These are phyloP conservation scores for Colletotrichum sp. DNA, from an alignment of 2,329 filamentous ascomycete genomes.

Conservation along the genomic window DNA sequence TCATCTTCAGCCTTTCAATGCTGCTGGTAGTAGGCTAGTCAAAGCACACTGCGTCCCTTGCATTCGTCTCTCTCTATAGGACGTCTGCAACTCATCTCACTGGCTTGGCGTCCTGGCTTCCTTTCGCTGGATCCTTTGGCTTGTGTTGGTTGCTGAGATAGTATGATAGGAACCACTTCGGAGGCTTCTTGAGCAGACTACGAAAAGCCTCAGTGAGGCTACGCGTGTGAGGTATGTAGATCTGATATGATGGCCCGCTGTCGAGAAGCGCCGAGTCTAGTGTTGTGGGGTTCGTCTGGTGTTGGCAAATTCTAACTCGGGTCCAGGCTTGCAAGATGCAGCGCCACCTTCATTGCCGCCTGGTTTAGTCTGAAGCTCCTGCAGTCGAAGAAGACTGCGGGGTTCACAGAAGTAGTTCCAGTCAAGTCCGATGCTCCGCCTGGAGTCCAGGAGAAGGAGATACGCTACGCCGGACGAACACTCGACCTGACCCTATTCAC, in stretches of 20 bases:
- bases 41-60: neutral
- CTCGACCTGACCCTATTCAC: constrained; percentile 85
- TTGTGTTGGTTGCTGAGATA: neutral
- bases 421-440: constrained; percentile 31
- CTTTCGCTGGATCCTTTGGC: neutral
- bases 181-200: constrained; percentile 27
- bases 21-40: neutral
- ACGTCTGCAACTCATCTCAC: neutral
- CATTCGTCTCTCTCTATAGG: neutral
- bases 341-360: constrained; percentile 62
- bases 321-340: constrained; percentile 58
- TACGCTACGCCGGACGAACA: constrained; percentile 68
- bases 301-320: constrained; percentile 20
- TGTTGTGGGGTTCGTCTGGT: neutral
- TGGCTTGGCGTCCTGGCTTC: neutral
- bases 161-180: constrained; percentile 23
- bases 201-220: constrained; percentile 25
- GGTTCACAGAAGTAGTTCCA: constrained; percentile 44
- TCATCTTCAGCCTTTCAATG: neutral
- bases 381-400: constrained; percentile 56
- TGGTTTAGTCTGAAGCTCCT: constrained; percentile 63
- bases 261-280: neutral
- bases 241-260: neutral
- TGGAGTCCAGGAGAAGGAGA: constrained; percentile 28
- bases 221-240: constrained; percentile 22